A percentile compares a stretch with the other conserved stretches of the same genome.
phyloP scores from a whole-genome alignment of 2,329 filamentous ascomycete genomes.

The Pyrenophora graminea region DNA sequence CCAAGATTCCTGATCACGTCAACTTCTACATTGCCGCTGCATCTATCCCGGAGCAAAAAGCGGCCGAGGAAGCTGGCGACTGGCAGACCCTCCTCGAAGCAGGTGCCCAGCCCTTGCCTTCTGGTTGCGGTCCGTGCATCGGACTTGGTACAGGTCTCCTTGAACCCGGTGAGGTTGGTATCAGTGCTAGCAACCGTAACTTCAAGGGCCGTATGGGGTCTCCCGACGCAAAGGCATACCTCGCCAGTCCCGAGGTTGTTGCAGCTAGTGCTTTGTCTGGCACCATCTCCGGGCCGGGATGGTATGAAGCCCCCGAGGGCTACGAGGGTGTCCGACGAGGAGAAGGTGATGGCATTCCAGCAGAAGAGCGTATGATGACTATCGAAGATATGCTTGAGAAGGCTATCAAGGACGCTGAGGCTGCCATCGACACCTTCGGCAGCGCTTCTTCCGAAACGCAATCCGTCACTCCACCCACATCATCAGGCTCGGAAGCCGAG shows the following conservation, averaged over 20 bases:
- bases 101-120: conserved; percentile 71
- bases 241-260: conserved; percentile 87
- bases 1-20: conserved; percentile 75
- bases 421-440: conserved; percentile 58
- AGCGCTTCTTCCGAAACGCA: conserved; percentile 39
- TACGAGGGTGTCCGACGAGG: conserved; percentile 70
- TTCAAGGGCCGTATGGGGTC: conserved; percentile 91
- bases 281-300: conserved; percentile 74
- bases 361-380: conserved; percentile 67
- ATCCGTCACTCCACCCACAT: conserved; percentile 38
- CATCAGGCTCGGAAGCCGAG: conserved; percentile 34
- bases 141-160: conserved; percentile 80
- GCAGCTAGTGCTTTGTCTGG: conserved; percentile 83
- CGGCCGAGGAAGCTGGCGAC: conserved; percentile 78
- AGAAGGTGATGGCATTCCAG: conserved; percentile 69
- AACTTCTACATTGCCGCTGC: conserved; percentile 90
- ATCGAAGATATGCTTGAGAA: conserved; percentile 74
- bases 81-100: conserved; percentile 84
- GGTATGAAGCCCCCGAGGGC: conserved; percentile 73
- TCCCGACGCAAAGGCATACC: conserved; percentile 78
- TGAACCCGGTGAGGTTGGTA: conserved; percentile 83
- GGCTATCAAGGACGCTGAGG: conserved; percentile 70
- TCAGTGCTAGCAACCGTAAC: conserved; percentile 82
- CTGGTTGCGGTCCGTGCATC: conserved; percentile 84
- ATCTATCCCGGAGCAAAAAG: conserved; percentile 74